Base-by-base conservation (phyloP, 2,329 filamentous ascomycete species). In the Aspergillus nomiae region DNA sequence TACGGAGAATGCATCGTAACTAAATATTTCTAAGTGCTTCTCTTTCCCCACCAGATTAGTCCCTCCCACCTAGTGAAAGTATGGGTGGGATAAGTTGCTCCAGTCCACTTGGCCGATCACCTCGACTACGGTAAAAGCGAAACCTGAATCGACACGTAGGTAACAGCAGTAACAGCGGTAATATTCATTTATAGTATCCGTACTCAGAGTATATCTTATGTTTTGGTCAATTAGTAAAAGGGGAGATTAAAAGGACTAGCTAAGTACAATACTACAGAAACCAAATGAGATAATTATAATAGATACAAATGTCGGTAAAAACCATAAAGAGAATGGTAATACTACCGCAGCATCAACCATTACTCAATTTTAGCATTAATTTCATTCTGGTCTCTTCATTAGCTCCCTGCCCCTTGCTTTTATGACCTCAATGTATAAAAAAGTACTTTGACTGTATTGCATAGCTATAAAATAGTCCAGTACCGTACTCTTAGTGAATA, bases 41-140 rank as follows among this genome's bases (percentile, higher is more conserved):
- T 45, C 19, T 24, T 56, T 50, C 60, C 28, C 59, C 59, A 61
- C 59, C 54, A 21, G 54, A 46, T 38, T 45, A 54, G 53, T 56
- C 34, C 56, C 36, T 46, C n/a, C 41, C n/a, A 34, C 9, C 58
- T 21, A 41, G 36, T 51, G 36, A 41, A 51, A 51, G 48, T 51
- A 34, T 58, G 50, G 50, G 55, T 61, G 57, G 57, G 50, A 61
- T 59, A 58, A 58, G 55, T 36, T 28, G 32, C 62, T 60, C 59
- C 28, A 58, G 46, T 54, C 55, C 50, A 51, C 48, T 38, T 55
- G 50, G 56, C 59, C 55, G 62, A 64, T 64, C 62, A 64, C 56
- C 32, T 59, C 38, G 41, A 41, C 48, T 51, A 51, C 56, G 43
- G 41, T 56, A 50, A 19, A 28, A 53, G 46, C 45, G 34, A 63